Conservation (phyloP, 2,329 filamentous ascomycete species). For the Colletotrichum sp. region DNA sequence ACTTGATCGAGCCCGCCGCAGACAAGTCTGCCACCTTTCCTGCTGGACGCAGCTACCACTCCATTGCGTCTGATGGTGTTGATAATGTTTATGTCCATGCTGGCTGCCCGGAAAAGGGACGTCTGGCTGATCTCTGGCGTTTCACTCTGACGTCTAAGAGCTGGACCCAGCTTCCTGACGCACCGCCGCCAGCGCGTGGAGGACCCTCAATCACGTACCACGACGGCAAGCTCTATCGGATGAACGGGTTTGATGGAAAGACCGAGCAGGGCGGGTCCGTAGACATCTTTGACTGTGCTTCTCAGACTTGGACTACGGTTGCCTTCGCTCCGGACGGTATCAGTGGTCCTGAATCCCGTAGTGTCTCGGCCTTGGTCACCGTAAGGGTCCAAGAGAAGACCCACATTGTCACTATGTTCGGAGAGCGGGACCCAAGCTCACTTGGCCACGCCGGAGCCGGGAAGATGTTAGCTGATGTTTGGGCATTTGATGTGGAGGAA, state of each 20-base stretch:
- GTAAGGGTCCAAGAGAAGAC: conserved; percentile 23
- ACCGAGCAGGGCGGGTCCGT: conserved; percentile 62
- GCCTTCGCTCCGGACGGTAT: conserved; percentile 29
- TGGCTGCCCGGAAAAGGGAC: conserved; percentile 62
- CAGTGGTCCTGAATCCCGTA: conserved; percentile 34
- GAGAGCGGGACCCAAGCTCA: conserved; percentile 41
- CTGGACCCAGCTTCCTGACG: conserved; percentile 59
- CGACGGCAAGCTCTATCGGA: conserved; percentile 55
- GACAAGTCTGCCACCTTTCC: conserved; percentile 42
- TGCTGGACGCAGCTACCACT: conserved; percentile 61
- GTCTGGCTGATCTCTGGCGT: conserved; percentile 65
- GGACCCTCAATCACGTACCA: conserved; percentile 53
- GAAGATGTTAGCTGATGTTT: conserved; percentile 44
- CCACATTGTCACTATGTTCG: conserved; percentile 42
- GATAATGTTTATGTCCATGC: conserved; percentile 64
- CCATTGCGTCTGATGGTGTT: conserved; percentile 38
- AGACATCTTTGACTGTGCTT: conserved; percentile 46
- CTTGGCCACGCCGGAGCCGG: conserved; percentile 45
- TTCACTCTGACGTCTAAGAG: conserved; percentile 50
- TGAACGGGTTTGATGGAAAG: conserved; percentile 69
- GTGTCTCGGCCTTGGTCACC: conserved; percentile 32
- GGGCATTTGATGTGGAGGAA: conserved; percentile 41
- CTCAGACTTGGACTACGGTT: conserved; percentile 30
- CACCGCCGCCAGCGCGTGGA: conserved; percentile 57
- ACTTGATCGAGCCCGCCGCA: conserved; percentile 41